Percentiles rank a stretch among this genome's conserved stretches.
phyloP scores from a whole-genome alignment of 2,329 filamentous ascomycete genomes.

The Venturia nashicola region DNA sequence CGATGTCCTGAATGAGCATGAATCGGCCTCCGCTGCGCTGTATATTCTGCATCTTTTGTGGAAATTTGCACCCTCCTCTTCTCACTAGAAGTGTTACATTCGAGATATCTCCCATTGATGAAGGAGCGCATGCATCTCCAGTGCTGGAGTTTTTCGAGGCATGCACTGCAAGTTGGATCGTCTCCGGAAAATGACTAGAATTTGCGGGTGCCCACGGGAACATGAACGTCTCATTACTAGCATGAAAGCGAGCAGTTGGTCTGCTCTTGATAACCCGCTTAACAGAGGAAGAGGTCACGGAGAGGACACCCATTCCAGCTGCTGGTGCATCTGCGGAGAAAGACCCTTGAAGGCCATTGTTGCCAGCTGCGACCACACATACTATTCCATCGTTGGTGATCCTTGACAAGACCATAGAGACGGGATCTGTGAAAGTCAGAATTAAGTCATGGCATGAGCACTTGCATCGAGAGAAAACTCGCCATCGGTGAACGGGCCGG shows the following conservation, averaged over 20 bases:
- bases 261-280: background rate
- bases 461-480: background rate
- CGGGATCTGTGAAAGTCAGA: background rate
- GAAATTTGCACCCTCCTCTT: background rate
- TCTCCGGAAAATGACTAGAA: background rate
- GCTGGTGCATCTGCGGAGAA: background rate
- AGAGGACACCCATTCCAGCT: background rate
- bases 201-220: background rate
- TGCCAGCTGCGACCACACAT: background rate
- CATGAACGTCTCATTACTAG: background rate
- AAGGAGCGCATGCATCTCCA: background rate
- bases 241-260: background rate
- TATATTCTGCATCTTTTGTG: background rate
- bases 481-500: background rate
- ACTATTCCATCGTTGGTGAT: background rate
- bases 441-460: background rate
- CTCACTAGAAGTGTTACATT: background rate
- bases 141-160: background rate
- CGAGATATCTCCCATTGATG: background rate
- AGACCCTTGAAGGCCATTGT: background rate
- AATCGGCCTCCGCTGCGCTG: background rate
- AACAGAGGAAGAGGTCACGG: background rate
- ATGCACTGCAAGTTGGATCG: background rate
- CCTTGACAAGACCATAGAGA: background rate
- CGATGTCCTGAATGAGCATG: background rate